Evolutionary conservation across 2,329 filamentous ascomycete genomes (phyloP).

Genomic region (Neodidymelliopsis sp.): DNA sequence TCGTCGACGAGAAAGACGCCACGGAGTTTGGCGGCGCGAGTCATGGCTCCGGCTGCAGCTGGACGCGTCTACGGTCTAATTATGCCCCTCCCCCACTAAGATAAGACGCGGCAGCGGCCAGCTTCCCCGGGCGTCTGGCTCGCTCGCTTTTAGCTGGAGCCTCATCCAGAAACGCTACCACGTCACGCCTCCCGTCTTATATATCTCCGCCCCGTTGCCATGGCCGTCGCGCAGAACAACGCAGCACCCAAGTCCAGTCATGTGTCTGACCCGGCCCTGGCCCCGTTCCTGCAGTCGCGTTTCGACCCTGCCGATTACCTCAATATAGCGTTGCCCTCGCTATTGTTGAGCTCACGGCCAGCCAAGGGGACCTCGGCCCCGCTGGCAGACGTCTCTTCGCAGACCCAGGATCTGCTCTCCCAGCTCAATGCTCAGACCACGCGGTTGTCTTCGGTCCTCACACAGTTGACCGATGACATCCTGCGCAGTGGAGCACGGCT

Average conservation of each 20-base stretch:
- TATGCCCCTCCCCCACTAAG: slow-evolving; percentile 29
- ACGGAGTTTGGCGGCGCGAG: slow-evolving; percentile 1
- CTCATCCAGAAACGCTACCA: slow-evolving; percentile 25
- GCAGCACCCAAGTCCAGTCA: slow-evolving; percentile 55
- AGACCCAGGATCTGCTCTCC: slow-evolving; percentile 83
- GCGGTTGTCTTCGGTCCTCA: slow-evolving; percentile 80
- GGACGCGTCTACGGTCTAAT: background rate
- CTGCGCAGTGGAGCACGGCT: slow-evolving; percentile 85
- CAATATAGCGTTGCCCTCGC: slow-evolving; percentile 76
- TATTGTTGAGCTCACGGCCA: slow-evolving; percentile 61
- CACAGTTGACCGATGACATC: slow-evolving; percentile 93
- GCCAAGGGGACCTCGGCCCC: slow-evolving; percentile 59
- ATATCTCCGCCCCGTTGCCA: slow-evolving; percentile 24
- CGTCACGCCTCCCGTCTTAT: slow-evolving; percentile 3
- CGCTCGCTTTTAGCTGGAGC: slow-evolving; percentile 15
- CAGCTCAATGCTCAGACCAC: slow-evolving; percentile 90
- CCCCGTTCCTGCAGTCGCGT: slow-evolving; percentile 74
- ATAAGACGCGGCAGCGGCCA: slow-evolving; percentile 23
- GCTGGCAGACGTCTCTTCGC: slow-evolving; percentile 78
- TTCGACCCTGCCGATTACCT: slow-evolving; percentile 89
- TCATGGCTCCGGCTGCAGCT: no score
- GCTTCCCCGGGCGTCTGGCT: slow-evolving; percentile 24
- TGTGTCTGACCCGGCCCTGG: slow-evolving; percentile 74
- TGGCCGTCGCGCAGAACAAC: slow-evolving; percentile 36
- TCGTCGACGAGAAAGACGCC: background rate